These are phyloP conservation scores for Amaranthus cruentus DNA, from an alignment of 148 eudicot genomes.

Conservation along the genomic window DNA sequence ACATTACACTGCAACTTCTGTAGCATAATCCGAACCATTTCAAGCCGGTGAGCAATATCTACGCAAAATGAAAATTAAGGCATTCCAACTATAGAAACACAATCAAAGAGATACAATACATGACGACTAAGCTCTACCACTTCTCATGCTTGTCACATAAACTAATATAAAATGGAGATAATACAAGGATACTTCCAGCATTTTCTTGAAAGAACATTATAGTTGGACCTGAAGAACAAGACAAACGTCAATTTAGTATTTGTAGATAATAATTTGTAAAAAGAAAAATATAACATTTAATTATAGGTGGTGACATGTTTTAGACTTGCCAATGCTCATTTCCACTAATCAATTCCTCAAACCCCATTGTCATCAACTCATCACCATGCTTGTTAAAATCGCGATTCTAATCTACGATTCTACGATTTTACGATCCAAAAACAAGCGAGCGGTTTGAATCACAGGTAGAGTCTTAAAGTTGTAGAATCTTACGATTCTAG, in stretches of 20 bases:
- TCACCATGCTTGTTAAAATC: too few species aligned
- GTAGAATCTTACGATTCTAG: too few species aligned
- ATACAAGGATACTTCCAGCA: slow-evolving; percentile 98
- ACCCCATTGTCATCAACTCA: too few species aligned
- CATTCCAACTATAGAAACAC: slow-evolving; percentile 13
- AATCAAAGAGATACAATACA: neutral
- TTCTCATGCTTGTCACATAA: neutral
- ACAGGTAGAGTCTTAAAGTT: too few species aligned
- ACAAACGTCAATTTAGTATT: slow-evolving; percentile 8
- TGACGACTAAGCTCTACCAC: neutral
- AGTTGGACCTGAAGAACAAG: slow-evolving; percentile 78
- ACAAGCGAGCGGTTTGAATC: too few species aligned
- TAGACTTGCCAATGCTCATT: too few species aligned
- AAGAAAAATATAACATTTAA: too few species aligned
- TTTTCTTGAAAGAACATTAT: slow-evolving; percentile 96
- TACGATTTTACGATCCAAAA: too few species aligned
- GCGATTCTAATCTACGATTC: too few species aligned
- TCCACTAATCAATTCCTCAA: too few species aligned
- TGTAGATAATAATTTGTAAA: neutral
- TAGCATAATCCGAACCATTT: slow-evolving; percentile 90
- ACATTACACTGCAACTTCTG: slow-evolving; percentile 85
- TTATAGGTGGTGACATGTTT: too few species aligned
- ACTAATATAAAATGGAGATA: slow-evolving; percentile 9
- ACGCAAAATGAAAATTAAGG: slow-evolving; percentile 53
- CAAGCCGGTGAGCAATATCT: slow-evolving; percentile 99